A percentile compares a stretch with the other conserved stretches of the same genome.
Conservation (phyloP, 2,329 filamentous ascomycete genomes). For the Fusarium denticulatum region DNA sequence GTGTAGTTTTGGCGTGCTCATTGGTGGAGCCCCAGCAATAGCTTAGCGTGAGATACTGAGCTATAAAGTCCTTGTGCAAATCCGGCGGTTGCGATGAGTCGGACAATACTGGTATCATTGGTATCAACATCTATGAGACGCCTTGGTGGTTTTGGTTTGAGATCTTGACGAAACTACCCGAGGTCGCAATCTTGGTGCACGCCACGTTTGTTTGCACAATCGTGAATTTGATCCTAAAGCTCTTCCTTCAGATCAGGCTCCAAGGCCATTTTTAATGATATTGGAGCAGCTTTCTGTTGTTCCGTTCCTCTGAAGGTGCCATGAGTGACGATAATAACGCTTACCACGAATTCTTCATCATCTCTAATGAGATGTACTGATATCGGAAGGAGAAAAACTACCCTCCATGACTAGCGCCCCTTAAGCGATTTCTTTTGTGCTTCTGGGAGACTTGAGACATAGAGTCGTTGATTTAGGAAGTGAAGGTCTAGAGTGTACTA, state of each 20-base stretch:
- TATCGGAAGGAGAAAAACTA: not conserved
- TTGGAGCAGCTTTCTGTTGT: not conserved
- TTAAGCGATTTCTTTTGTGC: no score
- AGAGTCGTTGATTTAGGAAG: not conserved
- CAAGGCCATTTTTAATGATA: not conserved
- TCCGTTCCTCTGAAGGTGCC: not conserved
- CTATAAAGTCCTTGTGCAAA: not conserved
- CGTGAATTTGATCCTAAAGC: not conserved
- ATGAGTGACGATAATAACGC: not conserved
- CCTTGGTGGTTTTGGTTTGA: not conserved
- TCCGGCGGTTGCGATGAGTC: not conserved
- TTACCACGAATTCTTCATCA: not conserved
- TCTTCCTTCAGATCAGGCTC: not conserved
- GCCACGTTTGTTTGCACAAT: not conserved
- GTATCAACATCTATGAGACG: not conserved
- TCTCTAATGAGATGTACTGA: fast-evolving
- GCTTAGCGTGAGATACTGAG: not conserved
- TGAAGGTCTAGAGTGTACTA: not conserved
- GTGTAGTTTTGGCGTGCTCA: not conserved
- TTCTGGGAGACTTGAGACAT: not conserved
- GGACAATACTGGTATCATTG: not conserved
- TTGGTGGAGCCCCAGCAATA: constrained; percentile 1
- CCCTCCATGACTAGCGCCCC: not conserved
- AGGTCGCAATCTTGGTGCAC: not conserved
- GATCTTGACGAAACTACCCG: not conserved